Percentiles rank a stretch among this genome's conserved stretches.
Conservation (phyloP, 495 filamentous ascomycete genomes). For the Penicillium desertorum region DNA sequence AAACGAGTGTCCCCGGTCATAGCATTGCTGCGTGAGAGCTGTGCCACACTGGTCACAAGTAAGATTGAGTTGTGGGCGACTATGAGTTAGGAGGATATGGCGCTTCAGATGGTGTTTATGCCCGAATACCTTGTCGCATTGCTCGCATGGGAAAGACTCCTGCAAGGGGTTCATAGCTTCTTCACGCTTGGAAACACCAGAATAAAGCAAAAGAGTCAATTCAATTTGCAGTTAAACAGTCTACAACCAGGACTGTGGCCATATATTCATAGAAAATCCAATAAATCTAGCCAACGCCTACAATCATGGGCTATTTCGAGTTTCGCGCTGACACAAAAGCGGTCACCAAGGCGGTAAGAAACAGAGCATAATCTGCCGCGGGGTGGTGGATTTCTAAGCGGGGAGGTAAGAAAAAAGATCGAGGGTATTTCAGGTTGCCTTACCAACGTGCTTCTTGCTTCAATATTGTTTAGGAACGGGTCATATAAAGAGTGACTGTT, state of each 20-base stretch:
- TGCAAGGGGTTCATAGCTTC: background rate
- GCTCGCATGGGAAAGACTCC: conserved; percentile 2
- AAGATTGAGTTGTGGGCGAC: background rate
- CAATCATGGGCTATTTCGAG: background rate
- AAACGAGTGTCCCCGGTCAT: conserved; percentile 4
- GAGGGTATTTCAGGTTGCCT: conserved; percentile 17
- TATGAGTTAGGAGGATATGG: conserved; percentile 2
- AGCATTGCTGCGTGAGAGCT: conserved; percentile 1
- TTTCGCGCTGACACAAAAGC: conserved; percentile 1
- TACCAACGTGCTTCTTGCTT: conserved; percentile 3
- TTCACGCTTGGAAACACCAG: background rate
- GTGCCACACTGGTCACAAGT: conserved; percentile 4
- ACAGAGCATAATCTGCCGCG: conserved; percentile 23
- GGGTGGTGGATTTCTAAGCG: conserved; percentile 48
- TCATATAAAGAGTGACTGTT: background rate
- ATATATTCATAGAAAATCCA: background rate
- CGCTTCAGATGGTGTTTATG: conserved; percentile 7
- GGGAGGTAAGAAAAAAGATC: conserved; percentile 28
- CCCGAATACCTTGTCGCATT: conserved; percentile 9
- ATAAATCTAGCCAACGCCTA: background rate
- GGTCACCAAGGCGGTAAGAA: conserved; percentile 2
- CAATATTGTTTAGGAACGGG: background rate
- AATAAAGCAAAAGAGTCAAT: background rate
- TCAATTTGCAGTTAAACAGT: background rate
- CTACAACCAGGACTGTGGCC: background rate